These are phyloP conservation scores for Nymphaea colorata DNA, from an alignment of 164 flowering plant genomes.

Conservation along the genomic window DNA sequence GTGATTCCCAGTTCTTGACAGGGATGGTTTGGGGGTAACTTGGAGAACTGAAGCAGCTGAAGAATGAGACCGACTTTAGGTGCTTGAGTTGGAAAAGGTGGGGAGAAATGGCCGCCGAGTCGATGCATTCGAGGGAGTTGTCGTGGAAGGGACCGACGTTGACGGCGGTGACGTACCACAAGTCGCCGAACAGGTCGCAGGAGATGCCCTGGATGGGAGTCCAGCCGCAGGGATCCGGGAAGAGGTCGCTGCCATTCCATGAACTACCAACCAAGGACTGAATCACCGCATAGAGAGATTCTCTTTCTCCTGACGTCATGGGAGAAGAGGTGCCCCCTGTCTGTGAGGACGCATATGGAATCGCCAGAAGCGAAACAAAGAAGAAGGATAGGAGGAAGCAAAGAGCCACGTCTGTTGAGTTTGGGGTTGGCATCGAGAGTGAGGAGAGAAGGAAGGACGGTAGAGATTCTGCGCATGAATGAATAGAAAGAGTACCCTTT, in stretches of 20 bases:
- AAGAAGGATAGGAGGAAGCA: background rate
- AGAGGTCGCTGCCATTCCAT: constrained; percentile 91
- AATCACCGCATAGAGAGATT: constrained; percentile 52
- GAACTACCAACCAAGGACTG: constrained; percentile 62
- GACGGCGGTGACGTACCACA: constrained; percentile 65
- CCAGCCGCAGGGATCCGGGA: constrained; percentile 98
- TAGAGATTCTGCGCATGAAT: background rate
- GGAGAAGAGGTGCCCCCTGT: constrained; percentile 31
- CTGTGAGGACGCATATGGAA: constrained; percentile 3
- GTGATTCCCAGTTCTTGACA: constrained; percentile 33
- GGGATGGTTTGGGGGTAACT: constrained; percentile 25
- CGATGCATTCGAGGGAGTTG: constrained; percentile 50
- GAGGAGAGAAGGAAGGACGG: background rate
- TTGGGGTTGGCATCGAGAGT: background rate
- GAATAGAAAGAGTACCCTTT: background rate
- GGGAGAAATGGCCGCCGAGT: constrained; percentile 31
- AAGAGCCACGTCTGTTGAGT: background rate
- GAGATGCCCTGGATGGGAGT: constrained; percentile 95
- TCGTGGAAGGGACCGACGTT: constrained; percentile 67
- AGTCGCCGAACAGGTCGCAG: constrained; percentile 59
- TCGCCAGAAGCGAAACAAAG: background rate
- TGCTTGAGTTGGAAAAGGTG: constrained; percentile 53
- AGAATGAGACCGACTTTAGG: constrained; percentile 52
- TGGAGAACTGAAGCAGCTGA: constrained; percentile 44
- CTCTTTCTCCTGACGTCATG: constrained; percentile 58